Conservation (phyloP, 2,329 filamentous ascomycete genomes). For the Pseudocercospora vitis region DNA sequence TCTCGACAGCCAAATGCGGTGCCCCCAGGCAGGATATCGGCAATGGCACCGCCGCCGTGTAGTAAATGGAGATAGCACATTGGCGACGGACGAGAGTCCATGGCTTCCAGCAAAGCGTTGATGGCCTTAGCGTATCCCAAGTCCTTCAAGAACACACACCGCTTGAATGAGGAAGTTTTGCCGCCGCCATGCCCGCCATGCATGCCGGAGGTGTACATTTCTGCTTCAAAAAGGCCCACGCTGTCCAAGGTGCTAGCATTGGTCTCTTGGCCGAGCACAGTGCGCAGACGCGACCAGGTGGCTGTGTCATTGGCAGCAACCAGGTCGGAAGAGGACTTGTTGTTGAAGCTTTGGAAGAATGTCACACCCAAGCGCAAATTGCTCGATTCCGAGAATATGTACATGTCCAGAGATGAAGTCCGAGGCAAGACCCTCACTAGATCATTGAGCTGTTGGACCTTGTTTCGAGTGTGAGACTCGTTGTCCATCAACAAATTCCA, state of each 20-base stretch:
- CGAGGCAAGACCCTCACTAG: slow-evolving; percentile 45
- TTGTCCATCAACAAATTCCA: slow-evolving; percentile 35
- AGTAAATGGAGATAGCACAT: slow-evolving; percentile 64
- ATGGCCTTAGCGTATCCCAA: slow-evolving; percentile 44
- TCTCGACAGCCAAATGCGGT: slow-evolving; percentile 64
- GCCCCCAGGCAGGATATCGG: slow-evolving; percentile 45
- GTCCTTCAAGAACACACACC: slow-evolving; percentile 60
- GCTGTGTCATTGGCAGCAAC: no score
- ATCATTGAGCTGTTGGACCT: slow-evolving; percentile 43
- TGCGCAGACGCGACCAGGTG: no score
- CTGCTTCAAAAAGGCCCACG: slow-evolving; percentile 56
- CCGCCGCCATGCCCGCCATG: slow-evolving; percentile 58
- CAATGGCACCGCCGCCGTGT: slow-evolving; percentile 58
- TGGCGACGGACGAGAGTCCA: slow-evolving; percentile 52
- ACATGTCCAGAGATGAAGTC: slow-evolving; percentile 55
- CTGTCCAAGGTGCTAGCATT: slow-evolving; percentile 44
- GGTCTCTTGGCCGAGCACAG: slow-evolving; percentile 25
- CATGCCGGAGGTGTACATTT: slow-evolving; percentile 62
- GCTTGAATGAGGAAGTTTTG: slow-evolving; percentile 65
- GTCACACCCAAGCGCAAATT: slow-evolving; percentile 55
- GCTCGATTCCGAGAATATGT: slow-evolving; percentile 53
- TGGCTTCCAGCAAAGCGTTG: slow-evolving; percentile 45
- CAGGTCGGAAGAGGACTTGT: background rate
- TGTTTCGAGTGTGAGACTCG: slow-evolving; percentile 37
- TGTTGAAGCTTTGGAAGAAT: slow-evolving; percentile 44